Evolutionary conservation across 1,139 yeast species (phyloP).

Genomic region (Sugiyamaella novakii): DNA sequence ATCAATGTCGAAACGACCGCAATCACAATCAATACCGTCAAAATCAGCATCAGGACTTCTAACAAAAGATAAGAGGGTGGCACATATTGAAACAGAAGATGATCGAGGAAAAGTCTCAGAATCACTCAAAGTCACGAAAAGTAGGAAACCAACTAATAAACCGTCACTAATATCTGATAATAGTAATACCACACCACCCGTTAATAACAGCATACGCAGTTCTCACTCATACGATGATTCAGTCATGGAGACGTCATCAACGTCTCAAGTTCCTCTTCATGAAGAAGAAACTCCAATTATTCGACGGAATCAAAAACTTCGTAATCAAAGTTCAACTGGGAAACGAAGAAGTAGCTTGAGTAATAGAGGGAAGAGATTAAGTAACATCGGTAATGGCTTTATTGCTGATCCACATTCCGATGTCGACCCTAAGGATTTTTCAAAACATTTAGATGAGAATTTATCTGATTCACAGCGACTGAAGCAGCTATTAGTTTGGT

Average conservation of each 20-base stretch:
- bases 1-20: not conserved
- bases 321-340: constrained; percentile 35
- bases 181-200: too few relatives aligned
- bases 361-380: constrained; percentile 67
- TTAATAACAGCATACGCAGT: too few relatives aligned
- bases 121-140: not conserved
- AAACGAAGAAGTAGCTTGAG: constrained; percentile 38
- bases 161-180: not conserved
- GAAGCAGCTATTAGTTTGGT: constrained; percentile 73
- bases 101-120: not conserved
- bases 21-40: not conserved
- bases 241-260: too few relatives aligned
- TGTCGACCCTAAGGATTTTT: constrained; percentile 58
- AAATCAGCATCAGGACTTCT: not conserved
- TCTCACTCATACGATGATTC: too few relatives aligned
- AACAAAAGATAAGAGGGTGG: not conserved
- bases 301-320: constrained; percentile 43
- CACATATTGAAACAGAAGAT: not conserved
- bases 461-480: constrained; percentile 73
- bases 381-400: constrained; percentile 75
- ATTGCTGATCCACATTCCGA: constrained; percentile 67
- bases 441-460: constrained; percentile 61
- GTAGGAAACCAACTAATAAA: not conserved
- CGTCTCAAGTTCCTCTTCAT: constrained; percentile 15
- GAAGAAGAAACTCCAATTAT: constrained; percentile 47